Percentiles rank a stretch among this genome's conserved stretches.
phyloP scores from a whole-genome alignment of 495 filamentous ascomycete genomes.

The Poronia punctata region DNA sequence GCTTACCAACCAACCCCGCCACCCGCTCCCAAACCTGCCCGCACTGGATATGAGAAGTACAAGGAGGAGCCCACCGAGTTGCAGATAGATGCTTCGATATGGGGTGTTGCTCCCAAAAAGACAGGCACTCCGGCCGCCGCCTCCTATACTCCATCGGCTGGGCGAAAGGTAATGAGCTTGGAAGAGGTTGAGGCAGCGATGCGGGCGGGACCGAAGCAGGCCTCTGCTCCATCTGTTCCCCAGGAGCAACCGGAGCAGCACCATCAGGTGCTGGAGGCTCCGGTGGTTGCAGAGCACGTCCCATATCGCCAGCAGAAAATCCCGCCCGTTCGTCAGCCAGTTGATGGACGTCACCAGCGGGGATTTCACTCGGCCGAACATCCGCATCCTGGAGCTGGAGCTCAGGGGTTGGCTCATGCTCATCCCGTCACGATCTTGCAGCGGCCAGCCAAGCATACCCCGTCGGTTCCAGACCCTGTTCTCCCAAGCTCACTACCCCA shows the following conservation, averaged over 20 bases:
- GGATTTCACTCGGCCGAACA: conserved; percentile 18
- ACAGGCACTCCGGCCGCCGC: conserved; percentile 28
- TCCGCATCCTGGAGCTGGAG: conserved; percentile 10
- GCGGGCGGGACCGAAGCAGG: conserved; percentile 55
- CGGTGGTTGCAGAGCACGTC: conserved; percentile 19
- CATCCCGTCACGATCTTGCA: conserved; percentile 43
- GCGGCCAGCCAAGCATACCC: conserved; percentile 33
- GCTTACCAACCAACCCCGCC: conserved; percentile 26
- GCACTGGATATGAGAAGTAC: conserved; percentile 86
- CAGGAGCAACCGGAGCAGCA: conserved; percentile 29
- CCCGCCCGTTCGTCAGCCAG: conserved; percentile 18
- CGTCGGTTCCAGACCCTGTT: conserved; percentile 11
- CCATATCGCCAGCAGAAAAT: conserved; percentile 20
- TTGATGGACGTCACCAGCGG: conserved; percentile 19
- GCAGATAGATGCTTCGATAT: conserved; percentile 87
- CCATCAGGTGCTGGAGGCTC: conserved; percentile 24
- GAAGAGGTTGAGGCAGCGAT: conserved; percentile 97
- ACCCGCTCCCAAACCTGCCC: conserved; percentile 50
- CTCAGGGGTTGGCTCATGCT: conserved; percentile 24
- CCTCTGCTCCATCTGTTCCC: conserved; percentile 12
- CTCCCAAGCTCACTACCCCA: conserved; percentile 20
- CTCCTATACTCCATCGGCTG: conserved; percentile 22
- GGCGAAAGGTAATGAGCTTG: conserved; percentile 88
- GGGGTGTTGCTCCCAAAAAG: conserved; percentile 68
- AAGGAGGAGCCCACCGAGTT: conserved; percentile 69